phyloP scores from a whole-genome alignment of 1,139 yeast species.

The Suhomyces panamericanus region DNA sequence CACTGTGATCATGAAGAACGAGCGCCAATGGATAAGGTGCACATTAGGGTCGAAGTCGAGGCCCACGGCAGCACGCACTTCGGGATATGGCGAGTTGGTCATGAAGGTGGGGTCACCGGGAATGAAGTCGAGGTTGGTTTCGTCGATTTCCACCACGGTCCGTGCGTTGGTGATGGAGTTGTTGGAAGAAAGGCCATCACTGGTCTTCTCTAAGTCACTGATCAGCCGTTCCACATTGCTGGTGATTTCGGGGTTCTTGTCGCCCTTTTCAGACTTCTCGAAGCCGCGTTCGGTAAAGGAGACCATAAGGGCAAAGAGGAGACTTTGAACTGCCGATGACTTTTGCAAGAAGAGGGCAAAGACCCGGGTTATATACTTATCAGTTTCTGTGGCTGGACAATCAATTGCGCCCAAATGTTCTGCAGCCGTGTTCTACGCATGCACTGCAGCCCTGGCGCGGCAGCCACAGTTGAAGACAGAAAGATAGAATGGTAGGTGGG shows the following conservation, averaged over 20 bases:
- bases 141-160: slow-evolving; percentile 14
- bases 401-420: too few relatives aligned
- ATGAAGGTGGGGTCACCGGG: slow-evolving; percentile 32
- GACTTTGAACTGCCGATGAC: too few relatives aligned
- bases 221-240: slow-evolving; percentile 7
- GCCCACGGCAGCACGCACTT: slow-evolving; percentile 23
- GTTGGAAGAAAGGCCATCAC: slow-evolving; percentile 1
- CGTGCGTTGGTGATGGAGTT: slow-evolving; percentile 1
- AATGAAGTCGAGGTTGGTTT: slow-evolving; percentile 15
- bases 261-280: slow-evolving; percentile 6
- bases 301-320: slow-evolving; percentile 1
- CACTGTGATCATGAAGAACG: slow-evolving; percentile 17
- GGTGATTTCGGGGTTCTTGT: slow-evolving; percentile 3
- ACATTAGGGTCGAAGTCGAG: slow-evolving; percentile 17
- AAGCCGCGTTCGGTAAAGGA: slow-evolving; percentile 8
- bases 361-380: background rate
- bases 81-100: slow-evolving; percentile 26
- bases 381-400: background rate
- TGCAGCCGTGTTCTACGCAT: too few relatives aligned
- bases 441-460: too few relatives aligned
- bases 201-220: slow-evolving; percentile 9
- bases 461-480: too few relatives aligned
- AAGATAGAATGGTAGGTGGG: too few relatives aligned
- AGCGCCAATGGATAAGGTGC: slow-evolving; percentile 21
- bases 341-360: too few relatives aligned